Conservation (phyloP, 371 early-diverging fungal genomes). For the Saksenaea oblongispora region DNA sequence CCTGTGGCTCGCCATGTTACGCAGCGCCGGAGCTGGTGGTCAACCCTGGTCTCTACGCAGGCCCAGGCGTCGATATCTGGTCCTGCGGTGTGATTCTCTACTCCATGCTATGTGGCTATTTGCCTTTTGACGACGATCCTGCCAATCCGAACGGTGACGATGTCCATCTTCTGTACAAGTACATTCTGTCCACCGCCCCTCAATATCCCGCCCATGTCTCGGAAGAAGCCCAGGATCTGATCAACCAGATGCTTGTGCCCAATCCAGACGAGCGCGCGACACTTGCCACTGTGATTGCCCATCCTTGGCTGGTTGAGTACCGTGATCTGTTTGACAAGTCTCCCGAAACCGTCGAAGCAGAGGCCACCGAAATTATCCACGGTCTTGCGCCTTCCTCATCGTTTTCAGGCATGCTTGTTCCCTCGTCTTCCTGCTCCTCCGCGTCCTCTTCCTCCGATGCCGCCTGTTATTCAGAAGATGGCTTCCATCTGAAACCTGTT, state of each 20-base stretch:
- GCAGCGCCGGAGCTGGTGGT: conserved; percentile 95
- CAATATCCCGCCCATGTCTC: conserved; percentile 53
- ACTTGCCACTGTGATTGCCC: conserved; percentile 51
- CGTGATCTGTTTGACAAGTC: conserved; percentile 6
- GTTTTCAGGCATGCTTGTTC: neutral
- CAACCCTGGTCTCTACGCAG: conserved; percentile 90
- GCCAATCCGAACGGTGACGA: conserved; percentile 61
- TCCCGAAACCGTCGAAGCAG: neutral
- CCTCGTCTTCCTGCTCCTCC: neutral
- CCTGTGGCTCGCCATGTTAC: conserved; percentile 95
- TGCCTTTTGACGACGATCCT: conserved; percentile 82
- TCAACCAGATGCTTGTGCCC: conserved; percentile 55
- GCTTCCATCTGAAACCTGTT: neutral
- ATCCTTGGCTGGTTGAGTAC: conserved; percentile 29
- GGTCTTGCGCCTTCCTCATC: neutral
- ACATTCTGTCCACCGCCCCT: conserved; percentile 55
- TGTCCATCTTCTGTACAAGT: conserved; percentile 59
- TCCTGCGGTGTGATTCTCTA: conserved; percentile 88
- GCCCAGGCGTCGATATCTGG: conserved; percentile 94
- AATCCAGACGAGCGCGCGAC: conserved; percentile 50
- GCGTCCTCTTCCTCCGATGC: neutral
- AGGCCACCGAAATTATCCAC: neutral
- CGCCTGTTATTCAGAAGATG: neutral
- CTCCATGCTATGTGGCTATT: conserved; percentile 69
- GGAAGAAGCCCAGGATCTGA: conserved; percentile 39